A percentile compares a stretch with the other conserved stretches of the same genome.
phyloP scores from a whole-genome alignment of 345 rosid species.

The Odontarrhena argentea region DNA sequence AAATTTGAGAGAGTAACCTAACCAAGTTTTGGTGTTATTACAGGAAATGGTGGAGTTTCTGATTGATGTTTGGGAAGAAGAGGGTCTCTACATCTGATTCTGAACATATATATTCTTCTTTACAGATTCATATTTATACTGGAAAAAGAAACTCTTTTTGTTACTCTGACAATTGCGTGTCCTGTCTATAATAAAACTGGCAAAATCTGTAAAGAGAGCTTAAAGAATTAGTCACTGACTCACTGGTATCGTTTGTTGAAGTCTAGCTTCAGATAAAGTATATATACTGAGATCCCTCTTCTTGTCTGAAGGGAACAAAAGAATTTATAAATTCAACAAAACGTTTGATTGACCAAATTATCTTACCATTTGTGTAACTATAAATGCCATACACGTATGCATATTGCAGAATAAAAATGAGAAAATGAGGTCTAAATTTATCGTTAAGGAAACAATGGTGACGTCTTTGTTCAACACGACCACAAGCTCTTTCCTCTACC shows the following conservation, averaged over 20 bases:
- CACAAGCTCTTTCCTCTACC: slow-evolving; percentile 15
- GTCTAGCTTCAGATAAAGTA: too few species aligned
- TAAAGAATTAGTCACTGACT: not conserved
- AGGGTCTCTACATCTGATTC: slow-evolving; percentile 65
- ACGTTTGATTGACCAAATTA: not conserved
- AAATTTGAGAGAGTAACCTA: not conserved
- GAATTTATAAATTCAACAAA: not conserved
- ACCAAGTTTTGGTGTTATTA: not conserved
- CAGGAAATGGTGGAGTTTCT: slow-evolving; percentile 95
- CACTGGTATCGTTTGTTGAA: not conserved
- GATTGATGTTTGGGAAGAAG: slow-evolving; percentile 82
- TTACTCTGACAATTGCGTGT: not conserved
- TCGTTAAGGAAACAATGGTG: slow-evolving; percentile 25
- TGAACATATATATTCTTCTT: slow-evolving; percentile 1
- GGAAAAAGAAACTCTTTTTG: not conserved
- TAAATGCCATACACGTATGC: slow-evolving; percentile 1
- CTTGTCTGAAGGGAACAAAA: not conserved
- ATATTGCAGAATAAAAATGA: not conserved
- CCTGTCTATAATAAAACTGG: not conserved
- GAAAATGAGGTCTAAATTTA: slow-evolving; percentile 11
- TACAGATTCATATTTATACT: not conserved
- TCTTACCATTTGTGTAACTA: not conserved
- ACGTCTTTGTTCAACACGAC: slow-evolving; percentile 11
- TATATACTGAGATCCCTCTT: not conserved
- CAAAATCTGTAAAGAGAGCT: slow-evolving; percentile 14